Conservation (phyloP, 2,329 filamentous ascomycete species). For the Nothopassalora personata region DNA sequence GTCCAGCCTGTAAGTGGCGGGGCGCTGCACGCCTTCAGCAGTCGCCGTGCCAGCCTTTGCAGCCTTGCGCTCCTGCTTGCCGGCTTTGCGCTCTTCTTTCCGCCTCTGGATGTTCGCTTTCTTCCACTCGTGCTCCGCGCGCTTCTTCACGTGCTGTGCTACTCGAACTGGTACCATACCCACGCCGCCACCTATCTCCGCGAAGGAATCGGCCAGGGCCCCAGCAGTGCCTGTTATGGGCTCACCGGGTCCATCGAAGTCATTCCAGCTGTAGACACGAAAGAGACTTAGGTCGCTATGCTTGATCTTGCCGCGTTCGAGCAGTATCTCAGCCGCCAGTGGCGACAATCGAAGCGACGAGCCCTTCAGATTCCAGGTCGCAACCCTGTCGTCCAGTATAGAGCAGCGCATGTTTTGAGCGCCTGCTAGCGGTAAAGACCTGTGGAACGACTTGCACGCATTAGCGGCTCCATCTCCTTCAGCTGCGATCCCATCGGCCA, state of each 20-base stretch:
- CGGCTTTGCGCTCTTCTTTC: slow-evolving; percentile 24
- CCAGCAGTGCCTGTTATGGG: slow-evolving; percentile 62
- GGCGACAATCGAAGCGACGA: slow-evolving; percentile 57
- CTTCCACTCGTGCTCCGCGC: slow-evolving; percentile 48
- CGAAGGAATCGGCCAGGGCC: slow-evolving; percentile 55
- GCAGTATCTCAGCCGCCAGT: slow-evolving; percentile 60
- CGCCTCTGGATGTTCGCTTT: slow-evolving; percentile 35
- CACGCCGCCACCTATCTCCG: slow-evolving; percentile 57
- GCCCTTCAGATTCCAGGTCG: slow-evolving; percentile 61
- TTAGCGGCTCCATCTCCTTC: slow-evolving; percentile 65
- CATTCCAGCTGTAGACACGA: slow-evolving; percentile 63
- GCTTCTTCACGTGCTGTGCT: slow-evolving; percentile 53
- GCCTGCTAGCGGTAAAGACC: slow-evolving; percentile 48
- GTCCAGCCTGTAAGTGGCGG: slow-evolving; percentile 14
- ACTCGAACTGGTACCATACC: slow-evolving; percentile 59
- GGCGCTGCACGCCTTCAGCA: slow-evolving; percentile 8
- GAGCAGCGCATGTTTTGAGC: slow-evolving; percentile 57
- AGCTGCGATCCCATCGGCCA: slow-evolving; percentile 59
- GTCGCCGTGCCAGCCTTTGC: not conserved
- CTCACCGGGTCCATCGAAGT: slow-evolving; percentile 70
- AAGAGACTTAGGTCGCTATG: slow-evolving; percentile 61
- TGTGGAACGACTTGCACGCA: slow-evolving; percentile 62
- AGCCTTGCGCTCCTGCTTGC: slow-evolving; percentile 15
- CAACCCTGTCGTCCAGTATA: slow-evolving; percentile 57
- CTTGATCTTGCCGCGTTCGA: slow-evolving; percentile 55